These are phyloP conservation scores for Russula foetens DNA, from an alignment of 768 basidiomycete species.

Conservation along the genomic window DNA sequence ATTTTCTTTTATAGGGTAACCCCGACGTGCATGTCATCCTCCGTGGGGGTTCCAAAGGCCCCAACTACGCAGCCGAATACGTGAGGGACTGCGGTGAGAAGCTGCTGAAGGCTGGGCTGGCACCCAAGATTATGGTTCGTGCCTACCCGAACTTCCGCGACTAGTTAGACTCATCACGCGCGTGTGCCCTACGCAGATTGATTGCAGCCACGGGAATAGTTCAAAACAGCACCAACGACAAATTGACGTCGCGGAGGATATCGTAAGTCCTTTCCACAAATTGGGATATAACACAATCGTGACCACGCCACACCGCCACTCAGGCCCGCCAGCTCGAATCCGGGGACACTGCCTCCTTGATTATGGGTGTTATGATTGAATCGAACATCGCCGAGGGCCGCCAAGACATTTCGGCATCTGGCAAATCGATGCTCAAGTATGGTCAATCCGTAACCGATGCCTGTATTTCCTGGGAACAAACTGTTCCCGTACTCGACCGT, in stretches of 20 bases:
- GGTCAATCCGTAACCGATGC: conserved; percentile 87
- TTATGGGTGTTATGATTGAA: conserved; percentile 95
- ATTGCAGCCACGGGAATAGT: conserved; percentile 96
- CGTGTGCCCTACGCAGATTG: conserved; percentile 46
- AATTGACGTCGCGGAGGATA: conserved; percentile 80
- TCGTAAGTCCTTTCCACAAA: conserved; percentile 43
- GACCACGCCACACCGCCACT: conserved; percentile 3
- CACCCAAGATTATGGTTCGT: conserved; percentile 78
- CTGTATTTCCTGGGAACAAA: conserved; percentile 86
- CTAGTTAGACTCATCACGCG: background rate
- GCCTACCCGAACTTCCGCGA: background rate
- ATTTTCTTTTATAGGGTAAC: conserved; percentile 52
- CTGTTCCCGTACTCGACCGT: conserved; percentile 71
- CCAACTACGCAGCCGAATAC: conserved; percentile 78
- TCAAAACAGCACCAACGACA: conserved; percentile 88
- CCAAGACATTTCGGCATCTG: conserved; percentile 71
- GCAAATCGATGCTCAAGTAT: conserved; percentile 65
- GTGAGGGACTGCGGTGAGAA: conserved; percentile 71
- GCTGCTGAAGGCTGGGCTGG: conserved; percentile 68
- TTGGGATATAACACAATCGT: conserved; percentile 16
- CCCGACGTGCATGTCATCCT: conserved; percentile 91
- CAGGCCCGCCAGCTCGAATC: conserved; percentile 69
- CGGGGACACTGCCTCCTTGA: conserved; percentile 58
- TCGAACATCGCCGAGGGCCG: conserved; percentile 84
- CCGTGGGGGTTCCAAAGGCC: conserved; percentile 82